Percentiles rank a stretch among this genome's conserved stretches.
phyloP scores from a whole-genome alignment of 805 yeast species.

The Suhomyces sp. region DNA sequence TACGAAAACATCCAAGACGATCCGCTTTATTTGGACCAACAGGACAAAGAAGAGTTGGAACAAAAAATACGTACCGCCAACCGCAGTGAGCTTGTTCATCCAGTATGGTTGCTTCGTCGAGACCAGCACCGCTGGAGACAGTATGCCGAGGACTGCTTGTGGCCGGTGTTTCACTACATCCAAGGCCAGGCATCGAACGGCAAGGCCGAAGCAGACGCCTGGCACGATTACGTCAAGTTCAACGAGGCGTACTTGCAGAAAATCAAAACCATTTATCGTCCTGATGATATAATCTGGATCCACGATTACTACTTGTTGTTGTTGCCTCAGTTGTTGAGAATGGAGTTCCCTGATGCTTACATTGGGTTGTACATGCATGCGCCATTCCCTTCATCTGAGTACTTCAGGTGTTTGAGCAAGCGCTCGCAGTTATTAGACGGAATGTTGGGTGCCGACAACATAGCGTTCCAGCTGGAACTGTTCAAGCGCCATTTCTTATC shows the following conservation, averaged over 20 bases:
- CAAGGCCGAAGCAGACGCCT: conserved; percentile 61
- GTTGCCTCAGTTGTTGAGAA: conserved; percentile 78
- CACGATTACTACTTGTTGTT: conserved; percentile 85
- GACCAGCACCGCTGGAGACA: conserved; percentile 82
- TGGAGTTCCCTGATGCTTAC: conserved; percentile 67
- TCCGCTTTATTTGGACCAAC: conserved; percentile 56
- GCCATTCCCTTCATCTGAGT: conserved; percentile 95
- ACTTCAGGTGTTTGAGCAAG: conserved; percentile 84
- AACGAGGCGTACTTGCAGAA: conserved; percentile 87
- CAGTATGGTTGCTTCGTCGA: conserved; percentile 82
- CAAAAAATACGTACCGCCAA: conserved; percentile 44
- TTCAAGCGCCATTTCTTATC: conserved; percentile 90
- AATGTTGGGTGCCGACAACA: conserved; percentile 81
- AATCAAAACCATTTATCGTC: conserved; percentile 66
- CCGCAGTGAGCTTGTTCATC: conserved; percentile 59
- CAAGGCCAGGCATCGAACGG: conserved; percentile 73
- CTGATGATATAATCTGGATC: conserved; percentile 91
- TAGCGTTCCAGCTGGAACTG: conserved; percentile 82
- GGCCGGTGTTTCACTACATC: conserved; percentile 96
- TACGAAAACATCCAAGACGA: conserved; percentile 45
- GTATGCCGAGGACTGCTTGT: conserved; percentile 84
- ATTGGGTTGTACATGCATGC: conserved; percentile 82
- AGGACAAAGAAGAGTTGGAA: conserved; percentile 54
- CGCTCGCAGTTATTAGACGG: conserved; percentile 84
- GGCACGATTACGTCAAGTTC: conserved; percentile 87